A percentile compares a stretch with the other conserved stretches of the same genome.
phyloP scores from a whole-genome alignment of 2,329 filamentous ascomycete species.

The Ceratocystis smalleyi region DNA sequence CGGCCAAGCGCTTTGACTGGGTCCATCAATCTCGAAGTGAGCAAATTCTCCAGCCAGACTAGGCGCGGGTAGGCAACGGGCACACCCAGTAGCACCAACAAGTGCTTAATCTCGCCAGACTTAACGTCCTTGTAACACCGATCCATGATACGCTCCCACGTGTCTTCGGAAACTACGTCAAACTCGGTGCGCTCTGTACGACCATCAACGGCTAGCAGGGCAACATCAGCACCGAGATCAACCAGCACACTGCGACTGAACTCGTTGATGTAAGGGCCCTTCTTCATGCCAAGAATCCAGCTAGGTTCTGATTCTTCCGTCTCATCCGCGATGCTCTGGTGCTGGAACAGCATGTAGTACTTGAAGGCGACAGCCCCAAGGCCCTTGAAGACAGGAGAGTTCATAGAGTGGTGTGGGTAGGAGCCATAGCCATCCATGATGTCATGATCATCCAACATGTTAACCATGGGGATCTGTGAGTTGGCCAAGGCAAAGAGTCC shows the following conservation, averaged over 20 bases:
- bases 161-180: constrained; percentile 63
- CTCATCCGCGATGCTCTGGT: constrained; percentile 73
- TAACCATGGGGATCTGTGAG: constrained; percentile 93
- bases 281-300: constrained; percentile 66
- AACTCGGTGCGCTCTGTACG: constrained; percentile 78
- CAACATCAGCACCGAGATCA: constrained; percentile 60
- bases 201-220: constrained; percentile 77
- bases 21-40: constrained; percentile 68
- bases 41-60: constrained; percentile 56
- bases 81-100: constrained; percentile 75
- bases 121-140: constrained; percentile 68
- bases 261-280: constrained; percentile 83
- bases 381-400: constrained; percentile 74
- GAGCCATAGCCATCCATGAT: constrained; percentile 86
- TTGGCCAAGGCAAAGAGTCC: constrained; percentile 86
- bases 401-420: constrained; percentile 85
- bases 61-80: constrained; percentile 64
- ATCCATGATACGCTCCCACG: constrained; percentile 76
- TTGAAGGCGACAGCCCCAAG: constrained; percentile 89
- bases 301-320: constrained; percentile 73
- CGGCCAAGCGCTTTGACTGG: constrained; percentile 79
- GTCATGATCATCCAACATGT: constrained; percentile 93
- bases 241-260: constrained; percentile 75
- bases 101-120: constrained; percentile 72
- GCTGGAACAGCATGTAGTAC: constrained; percentile 97